These are phyloP conservation scores for Apiotrichum veenhuisii DNA, from an alignment of 1,284 basidiomycete genomes.

Conservation along the genomic window DNA sequence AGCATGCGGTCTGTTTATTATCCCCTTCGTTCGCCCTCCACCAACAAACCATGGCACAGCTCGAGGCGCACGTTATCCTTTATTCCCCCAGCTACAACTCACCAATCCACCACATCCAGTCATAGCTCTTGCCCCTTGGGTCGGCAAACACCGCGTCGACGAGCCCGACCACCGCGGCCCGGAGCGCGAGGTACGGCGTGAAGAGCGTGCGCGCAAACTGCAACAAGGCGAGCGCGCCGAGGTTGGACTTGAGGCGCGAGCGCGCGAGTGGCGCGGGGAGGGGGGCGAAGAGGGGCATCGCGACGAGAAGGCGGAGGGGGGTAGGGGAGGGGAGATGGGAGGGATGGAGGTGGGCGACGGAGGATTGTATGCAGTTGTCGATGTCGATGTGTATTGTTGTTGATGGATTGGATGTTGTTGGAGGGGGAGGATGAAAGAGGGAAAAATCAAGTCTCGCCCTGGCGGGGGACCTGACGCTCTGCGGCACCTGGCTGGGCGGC, in stretches of 20 bases:
- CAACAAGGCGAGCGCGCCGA: slow-evolving; percentile 32
- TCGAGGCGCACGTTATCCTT: too few species aligned
- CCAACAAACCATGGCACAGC: too few species aligned
- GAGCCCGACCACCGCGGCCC: slow-evolving; percentile 22
- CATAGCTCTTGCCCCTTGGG: not conserved
- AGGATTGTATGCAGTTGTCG: not conserved
- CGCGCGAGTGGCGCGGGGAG: slow-evolving; percentile 27
- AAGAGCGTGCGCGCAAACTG: slow-evolving; percentile 26
- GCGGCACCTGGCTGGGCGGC: too few species aligned
- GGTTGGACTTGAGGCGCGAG: slow-evolving; percentile 38
- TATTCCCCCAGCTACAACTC: slow-evolving; percentile 2
- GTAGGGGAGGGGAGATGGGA: not conserved
- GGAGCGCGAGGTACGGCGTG: slow-evolving; percentile 32
- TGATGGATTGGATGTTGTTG: not conserved
- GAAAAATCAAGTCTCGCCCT: too few species aligned
- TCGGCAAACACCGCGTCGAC: slow-evolving; percentile 17
- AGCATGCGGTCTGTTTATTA: too few species aligned
- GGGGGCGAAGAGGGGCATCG: slow-evolving; percentile 11
- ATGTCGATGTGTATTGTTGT: not conserved
- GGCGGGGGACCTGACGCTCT: too few species aligned
- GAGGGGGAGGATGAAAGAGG: too few species aligned
- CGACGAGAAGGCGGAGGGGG: too few species aligned
- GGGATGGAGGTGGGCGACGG: not conserved
- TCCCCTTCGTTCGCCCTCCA: too few species aligned
- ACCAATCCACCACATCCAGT: slow-evolving; percentile 21